A percentile compares a stretch with the other conserved stretches of the same genome.
phyloP scores from a whole-genome alignment of 768 basidiomycete species.

The Kwoniella sp. region DNA sequence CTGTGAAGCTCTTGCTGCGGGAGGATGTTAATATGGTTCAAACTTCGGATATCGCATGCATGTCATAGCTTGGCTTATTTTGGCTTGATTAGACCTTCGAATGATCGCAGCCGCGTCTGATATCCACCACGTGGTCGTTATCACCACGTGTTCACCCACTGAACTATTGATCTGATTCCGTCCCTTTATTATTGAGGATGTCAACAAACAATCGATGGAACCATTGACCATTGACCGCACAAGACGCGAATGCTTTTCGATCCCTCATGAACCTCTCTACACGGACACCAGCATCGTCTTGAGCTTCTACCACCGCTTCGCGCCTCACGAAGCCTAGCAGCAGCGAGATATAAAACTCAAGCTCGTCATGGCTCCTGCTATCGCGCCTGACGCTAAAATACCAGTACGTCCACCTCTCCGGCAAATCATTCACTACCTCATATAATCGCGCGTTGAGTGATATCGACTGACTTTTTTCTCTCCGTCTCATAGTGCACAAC shows the following conservation, averaged over 20 bases:
- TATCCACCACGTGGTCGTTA: no score
- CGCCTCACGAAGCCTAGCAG: no score
- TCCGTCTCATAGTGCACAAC: constrained; percentile 48
- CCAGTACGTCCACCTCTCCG: constrained; percentile 27
- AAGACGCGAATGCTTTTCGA: constrained; percentile 4
- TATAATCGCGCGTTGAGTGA: neutral
- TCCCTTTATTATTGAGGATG: neutral
- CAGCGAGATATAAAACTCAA: no score
- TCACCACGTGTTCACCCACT: no score
- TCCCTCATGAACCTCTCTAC: neutral
- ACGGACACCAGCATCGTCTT: no score
- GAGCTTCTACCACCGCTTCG: no score
- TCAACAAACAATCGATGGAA: constrained; percentile 3
- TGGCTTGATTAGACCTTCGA: no score
- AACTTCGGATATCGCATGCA: no score
- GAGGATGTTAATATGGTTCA: no score
- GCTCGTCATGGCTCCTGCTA: constrained; percentile 33
- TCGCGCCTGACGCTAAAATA: constrained; percentile 49
- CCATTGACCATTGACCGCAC: neutral
- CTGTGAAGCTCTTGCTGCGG: no score
- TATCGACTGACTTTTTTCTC: neutral
- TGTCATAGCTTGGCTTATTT: no score
- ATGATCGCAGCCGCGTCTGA: no score
- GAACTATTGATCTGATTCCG: constrained; percentile 7
- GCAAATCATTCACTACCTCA: neutral